These are phyloP conservation scores for Metarhizium humberi DNA, from an alignment of 2,329 filamentous ascomycete genomes.

Conservation along the genomic window DNA sequence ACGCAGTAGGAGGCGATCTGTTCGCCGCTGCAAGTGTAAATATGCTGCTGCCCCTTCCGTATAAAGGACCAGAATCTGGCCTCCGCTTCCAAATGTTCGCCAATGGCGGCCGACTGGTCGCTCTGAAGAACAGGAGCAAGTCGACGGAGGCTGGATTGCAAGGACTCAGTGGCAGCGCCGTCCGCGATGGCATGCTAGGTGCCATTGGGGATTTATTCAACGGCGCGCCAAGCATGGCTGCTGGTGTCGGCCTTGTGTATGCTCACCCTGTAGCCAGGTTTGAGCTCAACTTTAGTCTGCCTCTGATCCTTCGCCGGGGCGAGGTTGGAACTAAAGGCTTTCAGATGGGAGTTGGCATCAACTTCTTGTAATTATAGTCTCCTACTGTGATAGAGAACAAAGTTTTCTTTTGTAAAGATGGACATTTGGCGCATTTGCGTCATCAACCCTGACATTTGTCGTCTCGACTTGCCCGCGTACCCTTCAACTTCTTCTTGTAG, in stretches of 20 bases:
- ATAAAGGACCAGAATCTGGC: constrained; percentile 71
- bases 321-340: constrained; percentile 87
- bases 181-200: constrained; percentile 42
- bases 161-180: constrained; percentile 31
- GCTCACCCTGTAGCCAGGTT: constrained; percentile 89
- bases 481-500: too few species aligned
- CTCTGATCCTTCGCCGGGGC: constrained; percentile 68
- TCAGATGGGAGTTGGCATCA: constrained; percentile 92
- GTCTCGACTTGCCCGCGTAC: too few species aligned
- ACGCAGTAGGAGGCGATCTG: constrained; percentile 84
- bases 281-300: constrained; percentile 90
- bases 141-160: constrained; percentile 27
- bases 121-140: constrained; percentile 53
- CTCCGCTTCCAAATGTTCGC: constrained; percentile 83
- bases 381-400: background rate
- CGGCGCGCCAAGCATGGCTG: constrained; percentile 74
- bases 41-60: constrained; percentile 75
- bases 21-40: constrained; percentile 86
- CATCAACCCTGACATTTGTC: too few species aligned
- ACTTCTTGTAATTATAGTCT: constrained; percentile 60
- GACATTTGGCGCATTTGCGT: background rate
- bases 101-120: constrained; percentile 79
- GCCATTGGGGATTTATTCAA: constrained; percentile 64
- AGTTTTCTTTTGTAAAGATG: background rate
- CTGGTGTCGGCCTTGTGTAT: constrained; percentile 86